Percentiles rank a stretch among this genome's conserved stretches.
Conservation (phyloP, 139 green algal species). For the Volvox africanus region DNA sequence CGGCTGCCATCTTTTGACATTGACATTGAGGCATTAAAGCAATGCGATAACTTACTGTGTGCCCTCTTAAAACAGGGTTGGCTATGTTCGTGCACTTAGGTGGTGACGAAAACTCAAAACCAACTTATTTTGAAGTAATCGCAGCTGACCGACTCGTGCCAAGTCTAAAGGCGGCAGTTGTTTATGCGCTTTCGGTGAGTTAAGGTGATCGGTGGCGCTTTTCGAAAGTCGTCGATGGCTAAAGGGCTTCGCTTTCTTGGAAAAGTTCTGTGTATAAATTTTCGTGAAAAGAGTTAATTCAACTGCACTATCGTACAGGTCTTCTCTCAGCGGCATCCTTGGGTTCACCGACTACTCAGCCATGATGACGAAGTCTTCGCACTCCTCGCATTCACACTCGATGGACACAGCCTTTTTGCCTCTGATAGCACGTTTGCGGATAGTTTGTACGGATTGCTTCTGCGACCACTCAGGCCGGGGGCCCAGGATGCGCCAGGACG, state of each 20-base stretch:
- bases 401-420: constrained; percentile 71
- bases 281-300: no score
- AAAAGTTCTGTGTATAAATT: no score
- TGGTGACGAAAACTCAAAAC: constrained; percentile 67
- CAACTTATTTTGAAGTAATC: constrained; percentile 91
- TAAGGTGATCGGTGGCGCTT: neutral
- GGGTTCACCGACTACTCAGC: constrained; percentile 73
- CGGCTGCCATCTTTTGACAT: no score
- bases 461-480: neutral
- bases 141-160: constrained; percentile 86
- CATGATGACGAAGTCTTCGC: constrained; percentile 87
- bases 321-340: constrained; percentile 72
- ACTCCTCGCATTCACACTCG: constrained; percentile 70
- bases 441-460: constrained; percentile 83
- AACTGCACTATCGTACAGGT: constrained; percentile 61
- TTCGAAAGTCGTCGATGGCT: no score
- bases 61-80: neutral
- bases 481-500: neutral
- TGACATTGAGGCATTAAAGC: no score
- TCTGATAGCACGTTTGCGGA: constrained; percentile 83
- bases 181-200: constrained; percentile 84
- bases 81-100: constrained; percentile 80
- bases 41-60: no score
- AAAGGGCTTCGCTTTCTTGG: no score
- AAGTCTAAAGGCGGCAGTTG: constrained; percentile 76